These are phyloP conservation scores for Citrus sp. DNA, from an alignment of 345 rosid genomes.

Conservation along the genomic window DNA sequence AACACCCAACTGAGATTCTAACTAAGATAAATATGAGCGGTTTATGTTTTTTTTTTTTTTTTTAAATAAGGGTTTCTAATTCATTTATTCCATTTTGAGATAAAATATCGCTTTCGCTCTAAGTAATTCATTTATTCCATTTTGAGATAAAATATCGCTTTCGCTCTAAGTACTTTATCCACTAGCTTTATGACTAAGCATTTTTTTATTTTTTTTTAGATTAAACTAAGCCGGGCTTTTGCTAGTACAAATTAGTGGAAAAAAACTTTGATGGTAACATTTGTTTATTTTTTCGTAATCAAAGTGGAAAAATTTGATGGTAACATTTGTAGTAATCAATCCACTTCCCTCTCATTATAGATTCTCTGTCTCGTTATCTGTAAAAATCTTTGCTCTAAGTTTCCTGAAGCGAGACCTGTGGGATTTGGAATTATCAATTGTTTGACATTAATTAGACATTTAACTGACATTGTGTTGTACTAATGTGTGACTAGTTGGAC, in stretches of 20 bases:
- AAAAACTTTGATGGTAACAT: not conserved
- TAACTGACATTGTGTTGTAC: not conserved
- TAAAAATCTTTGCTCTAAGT: not conserved
- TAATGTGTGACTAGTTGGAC: not conserved
- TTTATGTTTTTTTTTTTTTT: too few relatives aligned
- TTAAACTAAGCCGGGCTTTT: too few relatives aligned
- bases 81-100: too few relatives aligned
- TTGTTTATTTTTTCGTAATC: too few relatives aligned
- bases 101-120: not conserved
- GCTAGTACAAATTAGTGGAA: too few relatives aligned
- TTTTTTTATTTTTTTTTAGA: not conserved
- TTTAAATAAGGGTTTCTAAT: too few relatives aligned
- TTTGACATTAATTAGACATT: not conserved
- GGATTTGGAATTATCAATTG: not conserved
- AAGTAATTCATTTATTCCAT: too few relatives aligned
- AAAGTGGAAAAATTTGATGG: not conserved
- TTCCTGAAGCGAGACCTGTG: conserved; percentile 9
- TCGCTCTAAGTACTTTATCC: not conserved
- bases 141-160: not conserved
- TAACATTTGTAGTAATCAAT: not conserved
- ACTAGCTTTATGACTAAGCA: conserved; percentile 2
- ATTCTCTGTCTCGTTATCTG: not conserved
- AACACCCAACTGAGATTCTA: too few relatives aligned
- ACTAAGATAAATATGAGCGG: not conserved
- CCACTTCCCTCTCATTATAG: not conserved